Evolutionary conservation across 2,329 filamentous ascomycete species (phyloP), one percentile per base, ranked within the genome.

Genomic region (Xylaria hypoxylon): DNA sequence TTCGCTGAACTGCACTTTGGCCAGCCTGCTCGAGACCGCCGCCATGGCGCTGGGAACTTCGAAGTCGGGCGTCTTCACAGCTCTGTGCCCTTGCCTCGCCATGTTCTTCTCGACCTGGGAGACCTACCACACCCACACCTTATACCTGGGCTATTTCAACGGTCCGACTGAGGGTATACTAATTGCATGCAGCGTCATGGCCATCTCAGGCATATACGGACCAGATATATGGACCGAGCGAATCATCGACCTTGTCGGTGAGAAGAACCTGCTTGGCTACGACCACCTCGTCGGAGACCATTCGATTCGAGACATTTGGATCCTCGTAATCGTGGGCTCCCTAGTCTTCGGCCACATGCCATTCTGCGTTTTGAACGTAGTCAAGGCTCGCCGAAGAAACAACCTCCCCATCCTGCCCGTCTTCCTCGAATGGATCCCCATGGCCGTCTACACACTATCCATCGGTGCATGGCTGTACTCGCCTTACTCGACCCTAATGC

Each of bases 101-200:
- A 99, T 99, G 96, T 99, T 97, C 85, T 97, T 99, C 82, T 97
- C 95, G 2, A 99, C 96, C 1, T 99, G 96, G 96, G 96, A 99
- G 82, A 99, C 96, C 0, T 99, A 97, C 79, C 96, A 99, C 81
- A 97, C 96, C 5, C 96, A 99, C 79, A 98, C 96, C 0, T 84
- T 99, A 5, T 99, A 97, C 79, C 89, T 99, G 13, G 96, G 96
- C 62, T 93, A 95, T 78, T 92, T 99, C 87, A 99, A 99, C 79
- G 96, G 96, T 0, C 96, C 96, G 1, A 99, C 96, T 38, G 96
- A 99, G 83, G 96, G 96, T 22, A 84, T 99, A 38, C 89, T 98
- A 59, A 90, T 99, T 70, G 96, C 94, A 28, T 94, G 93, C 76
- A 80, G 83, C 58, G 87, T 97, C 76, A 98, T 98, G 93, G 85